Evolutionary conservation across 805 yeast genomes (phyloP), one percentile per base, ranked within the genome.

Genomic region (Saccharomycopsis amapae): DNA sequence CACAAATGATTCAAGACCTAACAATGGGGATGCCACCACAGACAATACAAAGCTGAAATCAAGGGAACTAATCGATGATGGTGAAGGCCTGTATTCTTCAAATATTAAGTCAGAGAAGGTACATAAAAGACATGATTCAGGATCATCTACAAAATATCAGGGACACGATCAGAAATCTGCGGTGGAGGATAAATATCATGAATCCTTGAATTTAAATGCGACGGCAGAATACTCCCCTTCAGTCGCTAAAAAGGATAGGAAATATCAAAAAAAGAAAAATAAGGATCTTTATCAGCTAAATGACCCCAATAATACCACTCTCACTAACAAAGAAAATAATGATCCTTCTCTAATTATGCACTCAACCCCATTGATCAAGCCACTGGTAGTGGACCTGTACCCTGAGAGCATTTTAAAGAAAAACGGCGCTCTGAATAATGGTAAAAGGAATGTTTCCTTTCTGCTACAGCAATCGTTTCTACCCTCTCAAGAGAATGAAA

Each of bases 361-460:
- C 19, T 40, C 51, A 5, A 42, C 46, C 1, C 42, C 46, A 18
- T 36, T 48, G 19, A 22, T 37, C 18, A 25, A n/a, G 28, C 28
- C 28, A 7, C 32, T 19, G 20, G 17, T 28, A 13, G 10, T 5
- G 7, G 40, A 38, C 23, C 20, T 23, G 31, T 20, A 24, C 5
- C 50, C 45, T 22, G 46, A 40, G 30, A 45, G 44, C 24, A 40
- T 45, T 17, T 9, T 36, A 25, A 46, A 42, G 30, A 40, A 38
- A 33, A 24, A 17, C 5, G 15, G 17, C 2, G 15, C 32, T 10
- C 26, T 19, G 17, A 26, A 44, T 25, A 34, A 37, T n/a, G 38
- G 22, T 17, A 43, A 40, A 17, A 28, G 53, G 30, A 49, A 46
- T 24, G 50, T 49, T 17, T 46, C 50, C 15, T 43, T 46, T 30